Percentiles rank a stretch among this genome's conserved stretches.
Conservation (phyloP, 768 basidiomycete genomes). For the Hygrocybe coccinea region DNA sequence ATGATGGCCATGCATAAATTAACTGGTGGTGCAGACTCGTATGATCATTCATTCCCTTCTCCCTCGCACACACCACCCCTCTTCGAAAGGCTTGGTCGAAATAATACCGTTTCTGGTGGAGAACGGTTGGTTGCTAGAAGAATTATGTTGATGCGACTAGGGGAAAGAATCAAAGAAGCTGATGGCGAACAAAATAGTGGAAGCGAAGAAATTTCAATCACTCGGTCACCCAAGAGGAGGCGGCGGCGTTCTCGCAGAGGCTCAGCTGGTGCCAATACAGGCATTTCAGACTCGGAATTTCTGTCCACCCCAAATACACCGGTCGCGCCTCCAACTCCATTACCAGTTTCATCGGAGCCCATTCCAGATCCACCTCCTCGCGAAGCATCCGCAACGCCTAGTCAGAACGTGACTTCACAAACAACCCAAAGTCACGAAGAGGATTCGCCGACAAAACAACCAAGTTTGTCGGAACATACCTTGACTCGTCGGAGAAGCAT, state of each 20-base stretch:
- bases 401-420: conserved; percentile 32
- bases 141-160: conserved; percentile 59
- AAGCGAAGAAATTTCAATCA: conserved; percentile 47
- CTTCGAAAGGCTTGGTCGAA: conserved; percentile 48
- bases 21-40: conserved; percentile 66
- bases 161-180: conserved; percentile 55
- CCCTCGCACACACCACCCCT: conserved; percentile 52
- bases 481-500: conserved; percentile 53
- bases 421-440: conserved; percentile 31
- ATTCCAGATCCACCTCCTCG: conserved; percentile 35
- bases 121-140: conserved; percentile 71
- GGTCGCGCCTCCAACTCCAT: conserved; percentile 46
- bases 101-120: conserved; percentile 79
- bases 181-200: conserved; percentile 61
- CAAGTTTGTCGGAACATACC: conserved; percentile 34
- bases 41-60: conserved; percentile 46
- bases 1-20: conserved; percentile 80
- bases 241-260: conserved; percentile 50
- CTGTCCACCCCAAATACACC: conserved; percentile 56
- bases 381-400: conserved; percentile 41
- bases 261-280: conserved; percentile 41
- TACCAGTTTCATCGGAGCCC: conserved; percentile 40
- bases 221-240: conserved; percentile 45
- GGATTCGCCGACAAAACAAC: conserved; percentile 18
- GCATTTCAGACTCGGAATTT: conserved; percentile 50